phyloP scores from a whole-genome alignment of 2,329 filamentous ascomycete genomes.

The Monosporascus sp. region DNA sequence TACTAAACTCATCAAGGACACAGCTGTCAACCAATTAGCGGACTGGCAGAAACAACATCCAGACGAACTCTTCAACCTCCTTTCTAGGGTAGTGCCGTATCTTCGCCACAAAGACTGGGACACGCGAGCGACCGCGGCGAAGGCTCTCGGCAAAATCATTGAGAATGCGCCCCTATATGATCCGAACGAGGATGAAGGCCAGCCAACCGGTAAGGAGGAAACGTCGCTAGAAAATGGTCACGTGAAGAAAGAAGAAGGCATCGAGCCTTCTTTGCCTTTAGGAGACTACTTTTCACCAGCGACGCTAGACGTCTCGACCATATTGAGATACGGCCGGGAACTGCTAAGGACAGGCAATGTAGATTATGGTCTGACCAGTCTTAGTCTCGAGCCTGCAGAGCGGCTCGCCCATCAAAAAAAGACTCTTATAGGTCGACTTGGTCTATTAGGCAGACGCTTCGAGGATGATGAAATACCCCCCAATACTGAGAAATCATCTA shows the following conservation, averaged over 20 bases:
- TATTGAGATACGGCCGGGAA: slow-evolving; percentile 79
- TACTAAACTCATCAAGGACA: slow-evolving; percentile 92
- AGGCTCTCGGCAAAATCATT: slow-evolving; percentile 90
- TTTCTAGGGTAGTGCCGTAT: slow-evolving; percentile 92
- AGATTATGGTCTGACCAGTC: slow-evolving; percentile 74
- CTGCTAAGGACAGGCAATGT: slow-evolving; percentile 80
- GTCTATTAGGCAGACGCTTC: slow-evolving; percentile 76
- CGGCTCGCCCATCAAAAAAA: slow-evolving; percentile 86
- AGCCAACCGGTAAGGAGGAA: slow-evolving; percentile 38
- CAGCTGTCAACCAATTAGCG: slow-evolving; percentile 90
- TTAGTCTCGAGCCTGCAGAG: slow-evolving; percentile 75
- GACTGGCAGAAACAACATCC: slow-evolving; percentile 98
- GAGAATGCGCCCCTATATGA: slow-evolving; percentile 84
- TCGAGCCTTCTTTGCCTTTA: slow-evolving; percentile 39
- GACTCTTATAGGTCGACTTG: slow-evolving; percentile 74
- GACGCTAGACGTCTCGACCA: slow-evolving; percentile 69
- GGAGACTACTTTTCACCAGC: slow-evolving; percentile 67
- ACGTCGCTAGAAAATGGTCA: slow-evolving; percentile 33
- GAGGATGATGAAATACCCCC: slow-evolving; percentile 75
- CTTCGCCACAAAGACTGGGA: slow-evolving; percentile 95
- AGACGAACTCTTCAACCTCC: slow-evolving; percentile 92
- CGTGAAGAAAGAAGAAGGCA: slow-evolving; percentile 59
- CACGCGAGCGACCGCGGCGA: slow-evolving; percentile 86
- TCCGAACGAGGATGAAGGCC: slow-evolving; percentile 71
- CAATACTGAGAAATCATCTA: slow-evolving; percentile 52